Conservation (phyloP, 108 stramenopile genomes). For the Epithemia pelagica region DNA sequence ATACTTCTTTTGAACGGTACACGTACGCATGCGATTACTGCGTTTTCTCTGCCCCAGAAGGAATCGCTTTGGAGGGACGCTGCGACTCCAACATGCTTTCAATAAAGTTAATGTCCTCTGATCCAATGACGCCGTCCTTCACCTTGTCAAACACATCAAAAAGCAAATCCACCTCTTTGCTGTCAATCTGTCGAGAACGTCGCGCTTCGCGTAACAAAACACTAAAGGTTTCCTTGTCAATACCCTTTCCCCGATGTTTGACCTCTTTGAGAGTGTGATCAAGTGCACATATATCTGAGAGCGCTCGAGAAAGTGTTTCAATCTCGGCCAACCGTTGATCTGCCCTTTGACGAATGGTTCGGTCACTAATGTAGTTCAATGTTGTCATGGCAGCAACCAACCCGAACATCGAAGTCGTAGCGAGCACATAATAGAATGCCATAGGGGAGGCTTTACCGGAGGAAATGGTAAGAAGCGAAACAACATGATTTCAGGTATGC, state of each 20-base stretch:
- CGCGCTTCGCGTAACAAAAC: conserved; percentile 15
- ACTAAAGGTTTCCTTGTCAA: conserved; percentile 26
- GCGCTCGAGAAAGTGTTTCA: conserved; percentile 38
- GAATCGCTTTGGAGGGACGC: no score
- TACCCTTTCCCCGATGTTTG: conserved; percentile 8
- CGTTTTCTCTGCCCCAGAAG: no score
- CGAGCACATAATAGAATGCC: conserved; percentile 33
- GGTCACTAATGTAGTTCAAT: conserved; percentile 32
- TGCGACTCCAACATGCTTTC: neutral
- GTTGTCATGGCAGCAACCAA: conserved; percentile 20
- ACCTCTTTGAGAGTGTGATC: conserved; percentile 41
- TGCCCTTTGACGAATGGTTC: conserved; percentile 31
- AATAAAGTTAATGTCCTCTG: neutral
- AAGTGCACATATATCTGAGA: conserved; percentile 52
- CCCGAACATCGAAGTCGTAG: conserved; percentile 11
- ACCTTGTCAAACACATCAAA: conserved; percentile 38
- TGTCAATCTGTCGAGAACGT: conserved; percentile 17
- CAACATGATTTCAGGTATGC: neutral
- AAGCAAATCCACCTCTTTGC: conserved; percentile 37
- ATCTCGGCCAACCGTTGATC: conserved; percentile 39
- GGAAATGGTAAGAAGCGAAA: neutral
- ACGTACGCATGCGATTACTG: no score
- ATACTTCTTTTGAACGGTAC: no score
- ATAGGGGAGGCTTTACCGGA: conserved; percentile 41
- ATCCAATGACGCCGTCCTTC: conserved; percentile 20